Evolutionary conservation across 805 yeast genomes (phyloP).

Genomic region (Jamesozyma piceae): DNA sequence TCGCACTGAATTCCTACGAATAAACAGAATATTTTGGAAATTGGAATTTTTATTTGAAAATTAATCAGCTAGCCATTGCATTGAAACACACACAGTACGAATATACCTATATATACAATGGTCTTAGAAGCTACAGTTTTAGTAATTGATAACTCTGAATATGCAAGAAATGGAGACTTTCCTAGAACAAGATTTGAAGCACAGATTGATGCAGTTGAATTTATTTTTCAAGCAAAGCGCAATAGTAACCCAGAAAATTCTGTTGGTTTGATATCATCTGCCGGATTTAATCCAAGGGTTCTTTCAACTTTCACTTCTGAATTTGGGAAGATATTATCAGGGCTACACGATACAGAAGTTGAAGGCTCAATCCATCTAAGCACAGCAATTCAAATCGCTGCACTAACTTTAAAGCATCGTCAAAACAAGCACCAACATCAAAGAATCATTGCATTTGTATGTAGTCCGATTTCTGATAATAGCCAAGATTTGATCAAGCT

Average conservation of each 20-base stretch:
- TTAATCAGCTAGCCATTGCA: neutral
- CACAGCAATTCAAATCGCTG: slow-evolving; percentile 88
- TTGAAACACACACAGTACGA: neutral
- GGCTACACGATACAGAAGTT: slow-evolving; percentile 70
- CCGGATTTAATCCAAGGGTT: slow-evolving; percentile 76
- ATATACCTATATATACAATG: slow-evolving; percentile 38
- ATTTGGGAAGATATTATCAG: slow-evolving; percentile 75
- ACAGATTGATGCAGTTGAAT: slow-evolving; percentile 80
- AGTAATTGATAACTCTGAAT: slow-evolving; percentile 92
- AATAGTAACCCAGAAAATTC: slow-evolving; percentile 89
- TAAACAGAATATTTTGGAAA: too few relatives aligned
- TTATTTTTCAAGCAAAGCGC: slow-evolving; percentile 76
- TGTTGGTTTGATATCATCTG: slow-evolving; percentile 83
- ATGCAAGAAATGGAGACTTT: slow-evolving; percentile 91
- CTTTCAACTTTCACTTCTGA: slow-evolving; percentile 80
- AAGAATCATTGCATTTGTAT: slow-evolving; percentile 82
- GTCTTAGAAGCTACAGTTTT: slow-evolving; percentile 94
- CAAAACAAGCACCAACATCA: slow-evolving; percentile 89
- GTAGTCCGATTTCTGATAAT: slow-evolving; percentile 64
- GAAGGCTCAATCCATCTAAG: slow-evolving; percentile 60
- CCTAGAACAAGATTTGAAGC: slow-evolving; percentile 84
- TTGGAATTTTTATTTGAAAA: too few relatives aligned
- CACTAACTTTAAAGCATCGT: slow-evolving; percentile 87
- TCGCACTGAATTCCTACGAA: too few relatives aligned
- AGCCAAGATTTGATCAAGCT: slow-evolving; percentile 68